A percentile compares a stretch with the other conserved stretches of the same genome.
Conservation (phyloP, 2,329 filamentous ascomycete genomes). For the Botrytis fabae region DNA sequence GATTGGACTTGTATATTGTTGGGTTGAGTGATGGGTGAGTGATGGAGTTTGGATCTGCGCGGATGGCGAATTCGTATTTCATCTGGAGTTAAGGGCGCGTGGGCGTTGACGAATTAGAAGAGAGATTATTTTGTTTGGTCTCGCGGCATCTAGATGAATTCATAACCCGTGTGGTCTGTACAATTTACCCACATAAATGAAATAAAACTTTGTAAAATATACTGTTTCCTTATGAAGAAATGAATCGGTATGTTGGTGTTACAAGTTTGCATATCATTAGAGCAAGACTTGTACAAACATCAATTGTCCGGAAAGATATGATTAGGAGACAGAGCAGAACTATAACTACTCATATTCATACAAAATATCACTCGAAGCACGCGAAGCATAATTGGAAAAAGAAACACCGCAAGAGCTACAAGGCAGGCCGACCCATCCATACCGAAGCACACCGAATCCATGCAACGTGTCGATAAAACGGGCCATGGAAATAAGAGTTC, state of each 20-base stretch:
- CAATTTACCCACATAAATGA: neutral
- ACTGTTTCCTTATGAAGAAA: rapidly evolving
- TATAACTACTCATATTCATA: neutral
- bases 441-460: neutral
- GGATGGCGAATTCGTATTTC: neutral
- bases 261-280: neutral
- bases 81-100: neutral
- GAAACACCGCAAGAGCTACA: neutral
- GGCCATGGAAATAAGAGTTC: neutral
- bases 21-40: neutral
- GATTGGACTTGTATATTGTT: neutral
- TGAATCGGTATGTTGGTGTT: neutral
- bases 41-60: neutral
- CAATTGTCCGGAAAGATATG: neutral
- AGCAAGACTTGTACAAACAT: neutral
- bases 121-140: neutral
- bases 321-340: neutral
- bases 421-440: neutral
- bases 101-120: neutral
- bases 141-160: neutral
- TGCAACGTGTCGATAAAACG: neutral
- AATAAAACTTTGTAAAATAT: neutral
- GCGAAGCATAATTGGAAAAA: neutral
- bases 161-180: neutral
- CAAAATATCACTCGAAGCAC: neutral